phyloP scores from a whole-genome alignment of 1,284 basidiomycete genomes.

The Trichosporon inkin region DNA sequence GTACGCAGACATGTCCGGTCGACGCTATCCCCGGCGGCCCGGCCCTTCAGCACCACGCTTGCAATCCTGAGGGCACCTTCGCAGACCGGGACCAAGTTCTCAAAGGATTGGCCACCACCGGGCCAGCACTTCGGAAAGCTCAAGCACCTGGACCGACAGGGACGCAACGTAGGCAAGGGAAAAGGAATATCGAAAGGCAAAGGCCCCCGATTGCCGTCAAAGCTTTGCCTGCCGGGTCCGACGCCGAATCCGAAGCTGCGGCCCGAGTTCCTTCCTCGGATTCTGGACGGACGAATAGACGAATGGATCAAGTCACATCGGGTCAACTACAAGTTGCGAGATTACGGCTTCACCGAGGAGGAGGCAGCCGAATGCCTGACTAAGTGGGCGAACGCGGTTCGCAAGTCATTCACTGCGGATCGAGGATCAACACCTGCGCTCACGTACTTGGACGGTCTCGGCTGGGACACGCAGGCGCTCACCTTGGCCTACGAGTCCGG shows the following conservation, averaged over 20 bases:
- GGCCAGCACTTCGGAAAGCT: too few species aligned
- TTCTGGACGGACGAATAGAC: constrained; percentile 27
- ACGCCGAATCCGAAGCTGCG: constrained; percentile 1
- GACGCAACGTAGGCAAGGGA: too few species aligned
- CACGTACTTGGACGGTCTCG: constrained; percentile 17
- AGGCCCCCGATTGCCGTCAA: too few species aligned
- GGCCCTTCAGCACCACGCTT: not conserved
- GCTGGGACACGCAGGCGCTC: constrained; percentile 32
- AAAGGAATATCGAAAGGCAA: too few species aligned
- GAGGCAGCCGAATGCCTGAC: constrained; percentile 10
- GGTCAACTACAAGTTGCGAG: constrained; percentile 23
- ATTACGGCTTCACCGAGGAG: constrained; percentile 29
- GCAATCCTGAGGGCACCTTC: not conserved
- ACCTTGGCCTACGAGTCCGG: constrained; percentile 30
- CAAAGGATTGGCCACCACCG: too few species aligned
- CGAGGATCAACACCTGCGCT: constrained; percentile 13
- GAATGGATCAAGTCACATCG: constrained; percentile 31
- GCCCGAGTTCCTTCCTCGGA: constrained; percentile 8
- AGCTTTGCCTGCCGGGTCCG: too few species aligned
- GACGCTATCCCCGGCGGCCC: not conserved
- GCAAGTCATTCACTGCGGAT: constrained; percentile 3
- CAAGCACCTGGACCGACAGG: too few species aligned
- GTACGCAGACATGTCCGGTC: not conserved
- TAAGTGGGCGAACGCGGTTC: constrained; percentile 10
- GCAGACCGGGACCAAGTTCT: not conserved